A percentile compares a stretch with the other conserved stretches of the same genome.
Evolutionary conservation across 106 monocot species (phyloP).

Genomic region (Triglochin maritima): DNA sequence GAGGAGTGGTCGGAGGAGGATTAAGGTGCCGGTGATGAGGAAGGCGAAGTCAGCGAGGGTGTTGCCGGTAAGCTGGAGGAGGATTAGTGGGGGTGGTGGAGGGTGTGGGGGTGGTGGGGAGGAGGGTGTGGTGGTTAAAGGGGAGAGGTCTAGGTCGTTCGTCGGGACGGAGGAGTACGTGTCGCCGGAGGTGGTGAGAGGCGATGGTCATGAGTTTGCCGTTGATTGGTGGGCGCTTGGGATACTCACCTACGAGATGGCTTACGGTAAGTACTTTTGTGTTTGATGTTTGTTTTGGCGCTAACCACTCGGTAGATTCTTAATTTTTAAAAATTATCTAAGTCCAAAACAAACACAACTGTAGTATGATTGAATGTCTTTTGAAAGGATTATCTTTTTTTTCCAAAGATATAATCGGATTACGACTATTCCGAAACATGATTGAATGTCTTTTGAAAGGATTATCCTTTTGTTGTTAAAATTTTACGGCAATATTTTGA

Average conservation of each 20-base stretch:
- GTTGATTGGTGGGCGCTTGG: constrained; percentile 98
- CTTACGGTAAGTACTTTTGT: constrained; percentile 31
- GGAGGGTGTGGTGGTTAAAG: background rate
- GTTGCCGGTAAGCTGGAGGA: constrained; percentile 43
- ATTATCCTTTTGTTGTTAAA: too few relatives aligned
- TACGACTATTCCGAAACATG: too few relatives aligned
- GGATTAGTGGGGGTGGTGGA: constrained; percentile 8
- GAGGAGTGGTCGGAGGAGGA: too few relatives aligned
- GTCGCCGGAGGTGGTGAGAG: constrained; percentile 74
- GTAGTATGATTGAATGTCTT: too few relatives aligned
- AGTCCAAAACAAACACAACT: too few relatives aligned
- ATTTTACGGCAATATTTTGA: too few relatives aligned
- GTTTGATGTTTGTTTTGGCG: too few relatives aligned
- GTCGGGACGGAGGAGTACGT: constrained; percentile 98
- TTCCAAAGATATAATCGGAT: too few relatives aligned
- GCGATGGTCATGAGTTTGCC: constrained; percentile 75
- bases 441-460: too few relatives aligned
- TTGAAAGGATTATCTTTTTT: too few relatives aligned
- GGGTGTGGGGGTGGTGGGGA: background rate
- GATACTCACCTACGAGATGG: constrained; percentile 73
- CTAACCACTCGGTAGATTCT: too few relatives aligned
- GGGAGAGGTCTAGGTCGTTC: constrained; percentile 63
- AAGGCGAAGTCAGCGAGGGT: constrained; percentile 63
- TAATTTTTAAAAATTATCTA: too few relatives aligned
- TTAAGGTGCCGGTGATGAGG: constrained; percentile 2